Percentiles rank a stretch among this genome's conserved stretches.
These are phyloP conservation scores for Globomyces pollinis-pini DNA, from an alignment of 192 early-diverging fungal species.

Conservation along the genomic window DNA sequence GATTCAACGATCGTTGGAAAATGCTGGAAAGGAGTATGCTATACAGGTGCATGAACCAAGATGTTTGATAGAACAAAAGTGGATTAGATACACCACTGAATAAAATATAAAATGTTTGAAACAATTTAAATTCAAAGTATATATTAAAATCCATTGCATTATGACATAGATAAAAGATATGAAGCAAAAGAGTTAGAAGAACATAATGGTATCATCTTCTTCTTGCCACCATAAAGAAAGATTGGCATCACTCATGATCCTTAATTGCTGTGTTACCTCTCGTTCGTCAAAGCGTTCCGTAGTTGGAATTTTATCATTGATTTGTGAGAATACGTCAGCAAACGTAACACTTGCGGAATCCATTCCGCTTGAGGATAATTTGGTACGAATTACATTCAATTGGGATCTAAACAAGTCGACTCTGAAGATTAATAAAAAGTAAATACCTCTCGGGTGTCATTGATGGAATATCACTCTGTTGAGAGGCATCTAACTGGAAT, in stretches of 20 bases:
- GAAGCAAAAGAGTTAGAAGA: no score
- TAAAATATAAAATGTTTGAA: no score
- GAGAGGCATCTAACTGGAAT: neutral
- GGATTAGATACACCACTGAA: conserved; percentile 3
- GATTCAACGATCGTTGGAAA: conserved; percentile 19
- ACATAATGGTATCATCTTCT: conserved; percentile 31
- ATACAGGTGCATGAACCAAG: conserved; percentile 6
- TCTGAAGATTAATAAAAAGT: neutral
- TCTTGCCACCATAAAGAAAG: conserved; percentile 35
- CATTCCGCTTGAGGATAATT: neutral
- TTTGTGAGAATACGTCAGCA: conserved; percentile 21
- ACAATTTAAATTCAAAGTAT: no score
- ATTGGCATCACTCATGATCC: conserved; percentile 28
- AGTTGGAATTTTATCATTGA: conserved; percentile 28
- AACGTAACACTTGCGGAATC: conserved; percentile 21
- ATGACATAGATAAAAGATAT: no score
- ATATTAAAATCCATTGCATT: no score
- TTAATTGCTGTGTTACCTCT: conserved; percentile 22
- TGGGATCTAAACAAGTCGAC: conserved; percentile 17
- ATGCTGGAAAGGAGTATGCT: neutral
- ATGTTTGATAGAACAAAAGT: conserved; percentile 10
- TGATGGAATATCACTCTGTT: neutral
- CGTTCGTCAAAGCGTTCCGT: conserved; percentile 19
- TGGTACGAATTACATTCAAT: conserved; percentile 15
- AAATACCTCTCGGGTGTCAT: neutral